phyloP scores from a whole-genome alignment of 139 green algal species.

The Nannochloris sp. region DNA sequence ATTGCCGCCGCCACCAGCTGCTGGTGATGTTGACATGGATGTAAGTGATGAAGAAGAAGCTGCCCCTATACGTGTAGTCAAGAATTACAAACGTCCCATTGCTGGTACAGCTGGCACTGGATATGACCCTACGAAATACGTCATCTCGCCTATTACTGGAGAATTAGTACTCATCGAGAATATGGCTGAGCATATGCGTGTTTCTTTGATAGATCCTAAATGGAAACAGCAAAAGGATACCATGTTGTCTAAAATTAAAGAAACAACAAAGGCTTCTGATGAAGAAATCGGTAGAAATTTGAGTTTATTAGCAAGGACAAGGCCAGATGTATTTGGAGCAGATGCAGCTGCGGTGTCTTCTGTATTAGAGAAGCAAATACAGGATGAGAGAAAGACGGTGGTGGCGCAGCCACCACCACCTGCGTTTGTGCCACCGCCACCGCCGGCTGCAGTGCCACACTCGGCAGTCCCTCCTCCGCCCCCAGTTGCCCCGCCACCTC shows the following conservation, averaged over 20 bases:
- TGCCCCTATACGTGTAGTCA: constrained; percentile 67
- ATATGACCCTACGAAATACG: constrained; percentile 43
- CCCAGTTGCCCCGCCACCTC: background rate
- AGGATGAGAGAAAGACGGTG: constrained; percentile 46
- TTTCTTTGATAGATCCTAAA: constrained; percentile 83
- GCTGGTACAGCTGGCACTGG: constrained; percentile 13
- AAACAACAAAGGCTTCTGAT: constrained; percentile 70
- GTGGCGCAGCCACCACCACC: background rate
- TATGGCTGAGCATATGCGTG: constrained; percentile 88
- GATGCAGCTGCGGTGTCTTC: constrained; percentile 78
- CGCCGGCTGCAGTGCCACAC: constrained; percentile 11
- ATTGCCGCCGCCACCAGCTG: background rate
- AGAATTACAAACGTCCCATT: constrained; percentile 78
- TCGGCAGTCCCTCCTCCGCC: constrained; percentile 15
- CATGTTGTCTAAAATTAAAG: constrained; percentile 87
- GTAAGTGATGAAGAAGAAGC: constrained; percentile 34
- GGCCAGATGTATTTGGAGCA: constrained; percentile 93
- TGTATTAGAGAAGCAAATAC: constrained; percentile 58
- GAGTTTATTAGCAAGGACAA: constrained; percentile 64
- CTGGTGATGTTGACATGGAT: constrained; percentile 47
- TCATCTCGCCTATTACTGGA: constrained; percentile 94
- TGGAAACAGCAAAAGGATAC: constrained; percentile 90
- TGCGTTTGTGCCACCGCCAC: constrained; percentile 19
- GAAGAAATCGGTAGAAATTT: constrained; percentile 95
- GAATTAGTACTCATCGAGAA: constrained; percentile 66